These are phyloP conservation scores for Somion occarium DNA, from an alignment of 1,284 basidiomycete genomes.

Conservation along the genomic window DNA sequence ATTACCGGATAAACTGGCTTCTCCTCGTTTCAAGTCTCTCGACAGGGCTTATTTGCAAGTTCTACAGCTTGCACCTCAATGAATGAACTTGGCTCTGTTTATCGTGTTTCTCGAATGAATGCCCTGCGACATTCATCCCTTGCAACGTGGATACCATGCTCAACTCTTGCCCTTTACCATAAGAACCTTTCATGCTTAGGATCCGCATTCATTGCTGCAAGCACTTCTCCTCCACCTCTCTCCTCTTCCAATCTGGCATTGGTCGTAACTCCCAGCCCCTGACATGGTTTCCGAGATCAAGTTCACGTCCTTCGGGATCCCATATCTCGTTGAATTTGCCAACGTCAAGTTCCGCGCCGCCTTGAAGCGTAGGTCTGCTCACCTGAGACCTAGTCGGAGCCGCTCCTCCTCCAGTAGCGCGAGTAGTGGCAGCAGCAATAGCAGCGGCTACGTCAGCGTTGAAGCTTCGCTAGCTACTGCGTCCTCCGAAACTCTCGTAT, in stretches of 20 bases:
- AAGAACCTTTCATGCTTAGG: not conserved
- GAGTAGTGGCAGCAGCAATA: constrained; percentile 11
- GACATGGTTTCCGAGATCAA: constrained; percentile 32
- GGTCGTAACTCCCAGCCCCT: constrained; percentile 8
- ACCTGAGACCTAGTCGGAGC: constrained; percentile 2
- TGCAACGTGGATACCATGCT: constrained; percentile 2
- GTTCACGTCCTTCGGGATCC: constrained; percentile 38
- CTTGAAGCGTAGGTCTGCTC: constrained; percentile 17
- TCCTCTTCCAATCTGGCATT: constrained; percentile 22
- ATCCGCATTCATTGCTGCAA: not conserved
- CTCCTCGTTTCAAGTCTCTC: no score
- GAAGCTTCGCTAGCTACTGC: constrained; percentile 18
- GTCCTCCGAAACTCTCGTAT: constrained; percentile 22
- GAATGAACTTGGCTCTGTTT: no score
- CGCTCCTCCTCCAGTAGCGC: constrained; percentile 5
- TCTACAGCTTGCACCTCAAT: no score
- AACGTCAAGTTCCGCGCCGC: constrained; percentile 33
- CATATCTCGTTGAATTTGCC: constrained; percentile 38
- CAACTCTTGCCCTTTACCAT: not conserved
- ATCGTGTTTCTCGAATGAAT: not conserved
- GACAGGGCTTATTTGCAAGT: no score
- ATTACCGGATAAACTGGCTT: no score
- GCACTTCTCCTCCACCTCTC: constrained; percentile 15
- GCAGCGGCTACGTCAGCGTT: constrained; percentile 10
- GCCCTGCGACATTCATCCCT: not conserved